A percentile compares a stretch with the other conserved stretches of the same genome.
Conservation (phyloP, 75 land plant genomes). For the Chamaecyparis obtusa region DNA sequence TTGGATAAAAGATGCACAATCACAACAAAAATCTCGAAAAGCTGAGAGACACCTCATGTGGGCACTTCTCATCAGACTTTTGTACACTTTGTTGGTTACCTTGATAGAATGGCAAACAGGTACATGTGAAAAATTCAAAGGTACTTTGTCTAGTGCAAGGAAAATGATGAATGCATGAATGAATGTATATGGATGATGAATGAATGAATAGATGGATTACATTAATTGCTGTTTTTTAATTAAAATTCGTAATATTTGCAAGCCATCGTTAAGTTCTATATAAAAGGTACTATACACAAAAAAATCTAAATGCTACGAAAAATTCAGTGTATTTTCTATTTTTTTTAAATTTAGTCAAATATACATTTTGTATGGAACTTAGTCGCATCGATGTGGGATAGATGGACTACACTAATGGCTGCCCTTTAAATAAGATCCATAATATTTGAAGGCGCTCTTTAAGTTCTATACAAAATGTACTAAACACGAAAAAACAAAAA, state of each 20-base stretch:
- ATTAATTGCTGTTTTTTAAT: background rate
- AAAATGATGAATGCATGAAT: background rate
- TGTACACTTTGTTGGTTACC: background rate
- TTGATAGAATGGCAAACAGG: background rate
- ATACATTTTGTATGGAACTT: too few species aligned
- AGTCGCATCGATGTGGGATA: too few species aligned
- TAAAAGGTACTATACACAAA: too few species aligned
- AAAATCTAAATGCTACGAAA: too few species aligned
- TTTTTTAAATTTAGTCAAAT: too few species aligned
- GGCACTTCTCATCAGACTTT: background rate
- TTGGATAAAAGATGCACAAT: background rate
- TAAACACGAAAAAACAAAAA: too few species aligned
- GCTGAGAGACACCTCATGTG: slow-evolving; percentile 1
- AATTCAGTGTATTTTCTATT: too few species aligned
- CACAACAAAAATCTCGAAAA: background rate
- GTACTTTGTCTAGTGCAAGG: background rate
- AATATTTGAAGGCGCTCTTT: too few species aligned
- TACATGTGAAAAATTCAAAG: background rate
- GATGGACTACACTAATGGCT: background rate
- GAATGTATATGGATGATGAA: background rate
- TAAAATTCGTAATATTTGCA: background rate
- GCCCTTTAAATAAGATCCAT: background rate
- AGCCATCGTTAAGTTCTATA: too few species aligned
- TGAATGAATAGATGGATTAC: background rate
- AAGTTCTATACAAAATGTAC: too few species aligned